Percentiles rank a stretch among this genome's conserved stretches.
Evolutionary conservation across 2,329 filamentous ascomycete species (phyloP).

Genomic region (Sporothrix pallida): DNA sequence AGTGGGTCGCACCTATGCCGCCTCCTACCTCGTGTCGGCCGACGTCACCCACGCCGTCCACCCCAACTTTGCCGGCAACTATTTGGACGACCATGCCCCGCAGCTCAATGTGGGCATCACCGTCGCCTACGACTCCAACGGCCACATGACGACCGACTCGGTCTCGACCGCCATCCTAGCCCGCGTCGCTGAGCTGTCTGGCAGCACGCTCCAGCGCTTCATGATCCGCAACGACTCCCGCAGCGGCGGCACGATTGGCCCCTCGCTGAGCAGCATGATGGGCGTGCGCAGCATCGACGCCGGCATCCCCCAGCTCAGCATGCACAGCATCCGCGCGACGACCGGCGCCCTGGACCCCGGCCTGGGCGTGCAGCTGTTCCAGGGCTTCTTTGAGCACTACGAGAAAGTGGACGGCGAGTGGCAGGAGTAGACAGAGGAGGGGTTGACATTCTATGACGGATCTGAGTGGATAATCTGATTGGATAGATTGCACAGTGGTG

Average conservation of each 20-base stretch:
- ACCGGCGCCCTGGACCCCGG: slow-evolving; percentile 86
- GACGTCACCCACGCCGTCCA: slow-evolving; percentile 95
- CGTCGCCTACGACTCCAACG: slow-evolving; percentile 82
- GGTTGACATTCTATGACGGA: too few relatives aligned
- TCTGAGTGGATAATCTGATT: too few relatives aligned
- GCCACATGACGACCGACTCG: slow-evolving; percentile 94
- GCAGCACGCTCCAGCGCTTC: slow-evolving; percentile 79
- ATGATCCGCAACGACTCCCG: slow-evolving; percentile 93
- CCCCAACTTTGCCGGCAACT: slow-evolving; percentile 86
- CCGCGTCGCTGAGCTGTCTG: slow-evolving; percentile 76
- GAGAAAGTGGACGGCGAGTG: slow-evolving; percentile 86
- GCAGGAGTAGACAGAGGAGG: slow-evolving; percentile 39
- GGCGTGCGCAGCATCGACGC: slow-evolving; percentile 85
- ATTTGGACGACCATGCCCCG: slow-evolving; percentile 85
- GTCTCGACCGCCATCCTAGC: slow-evolving; percentile 82
- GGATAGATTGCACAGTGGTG: not conserved
- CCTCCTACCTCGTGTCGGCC: slow-evolving; percentile 88
- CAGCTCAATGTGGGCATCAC: slow-evolving; percentile 86
- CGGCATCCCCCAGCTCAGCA: slow-evolving; percentile 87
- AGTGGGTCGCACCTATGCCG: slow-evolving; percentile 82
- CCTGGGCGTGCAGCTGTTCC: slow-evolving; percentile 84
- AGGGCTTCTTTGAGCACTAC: slow-evolving; percentile 85
- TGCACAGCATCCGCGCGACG: slow-evolving; percentile 91
- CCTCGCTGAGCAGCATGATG: slow-evolving; percentile 80
- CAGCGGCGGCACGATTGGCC: slow-evolving; percentile 92